Evolutionary conservation across 1,139 yeast genomes (phyloP).

Genomic region (Protomyces gravidus): DNA sequence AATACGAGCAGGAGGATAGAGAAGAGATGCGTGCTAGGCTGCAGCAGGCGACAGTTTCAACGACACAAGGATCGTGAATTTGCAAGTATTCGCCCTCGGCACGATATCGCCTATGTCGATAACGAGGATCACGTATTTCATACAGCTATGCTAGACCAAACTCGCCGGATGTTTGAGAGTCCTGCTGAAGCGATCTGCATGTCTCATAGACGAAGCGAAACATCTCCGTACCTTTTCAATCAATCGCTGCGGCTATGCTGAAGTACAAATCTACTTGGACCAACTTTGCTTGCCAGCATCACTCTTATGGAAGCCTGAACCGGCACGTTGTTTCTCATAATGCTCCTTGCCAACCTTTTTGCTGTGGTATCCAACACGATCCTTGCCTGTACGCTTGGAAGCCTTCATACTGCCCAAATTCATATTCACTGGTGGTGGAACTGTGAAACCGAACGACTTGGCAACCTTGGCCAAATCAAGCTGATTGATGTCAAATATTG

Average conservation of each 20-base stretch:
- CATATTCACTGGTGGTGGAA: constrained; percentile 95
- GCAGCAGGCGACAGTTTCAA: no score
- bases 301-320: constrained; percentile 16
- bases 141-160: constrained; percentile 25
- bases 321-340: constrained; percentile 26
- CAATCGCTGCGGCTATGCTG: neutral
- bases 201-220: constrained; percentile 27
- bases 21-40: neutral
- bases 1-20: constrained; percentile 3
- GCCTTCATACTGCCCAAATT: constrained; percentile 66
- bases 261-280: constrained; percentile 10
- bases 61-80: no score
- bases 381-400: constrained; percentile 50
- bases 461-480: constrained; percentile 92
- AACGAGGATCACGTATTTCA: constrained; percentile 22
- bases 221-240: neutral
- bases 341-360: constrained; percentile 28
- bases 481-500: constrained; percentile 93
- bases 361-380: constrained; percentile 21
- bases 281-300: constrained; percentile 15
- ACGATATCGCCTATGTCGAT: neutral
- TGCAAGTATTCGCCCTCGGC: constrained; percentile 29
- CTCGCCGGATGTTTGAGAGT: constrained; percentile 25
- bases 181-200: constrained; percentile 9
- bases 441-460: constrained; percentile 85